Conservation (phyloP, 23 red algal genomes). For the Gracilaria vermiculophylla region DNA sequence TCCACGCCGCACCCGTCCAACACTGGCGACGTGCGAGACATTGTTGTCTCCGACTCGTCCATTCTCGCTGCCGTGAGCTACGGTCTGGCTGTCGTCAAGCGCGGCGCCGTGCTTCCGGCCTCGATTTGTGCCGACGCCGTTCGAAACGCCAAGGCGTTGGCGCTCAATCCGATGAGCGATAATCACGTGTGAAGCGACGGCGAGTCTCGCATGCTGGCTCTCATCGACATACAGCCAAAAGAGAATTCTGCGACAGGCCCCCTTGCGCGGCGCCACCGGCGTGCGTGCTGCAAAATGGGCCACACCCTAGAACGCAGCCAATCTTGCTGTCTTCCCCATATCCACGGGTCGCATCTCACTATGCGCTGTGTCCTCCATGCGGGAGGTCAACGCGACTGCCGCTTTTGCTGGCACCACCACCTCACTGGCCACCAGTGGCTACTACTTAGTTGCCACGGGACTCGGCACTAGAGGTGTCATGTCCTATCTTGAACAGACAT, state of each 20-base stretch:
- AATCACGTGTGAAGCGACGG: constrained; percentile 59
- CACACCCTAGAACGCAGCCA: not conserved
- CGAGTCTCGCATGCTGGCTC: constrained; percentile 54
- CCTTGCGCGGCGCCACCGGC: too few relatives aligned
- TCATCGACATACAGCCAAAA: constrained; percentile 36
- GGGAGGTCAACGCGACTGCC: constrained; percentile 61
- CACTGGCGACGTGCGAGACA: too few relatives aligned
- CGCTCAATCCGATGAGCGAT: constrained; percentile 55
- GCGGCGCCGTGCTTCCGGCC: too few relatives aligned
- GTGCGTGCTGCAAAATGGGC: too few relatives aligned
- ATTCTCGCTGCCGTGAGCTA: too few relatives aligned
- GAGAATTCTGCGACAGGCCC: constrained; percentile 59
- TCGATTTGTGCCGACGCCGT: constrained; percentile 41
- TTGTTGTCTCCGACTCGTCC: too few relatives aligned
- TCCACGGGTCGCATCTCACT: constrained; percentile 65
- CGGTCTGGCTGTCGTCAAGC: too few relatives aligned
- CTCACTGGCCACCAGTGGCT: constrained; percentile 38
- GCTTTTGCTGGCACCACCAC: constrained; percentile 60
- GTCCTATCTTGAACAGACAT: constrained; percentile 51
- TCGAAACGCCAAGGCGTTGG: constrained; percentile 49
- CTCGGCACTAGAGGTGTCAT: constrained; percentile 41
- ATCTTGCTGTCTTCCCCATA: constrained; percentile 57
- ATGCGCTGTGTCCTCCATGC: constrained; percentile 55
- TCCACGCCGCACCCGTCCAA: too few relatives aligned
- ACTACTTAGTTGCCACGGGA: constrained; percentile 55